Base-by-base conservation (phyloP, 2,329 filamentous ascomycete species). In the Blastomyces parvus region DNA sequence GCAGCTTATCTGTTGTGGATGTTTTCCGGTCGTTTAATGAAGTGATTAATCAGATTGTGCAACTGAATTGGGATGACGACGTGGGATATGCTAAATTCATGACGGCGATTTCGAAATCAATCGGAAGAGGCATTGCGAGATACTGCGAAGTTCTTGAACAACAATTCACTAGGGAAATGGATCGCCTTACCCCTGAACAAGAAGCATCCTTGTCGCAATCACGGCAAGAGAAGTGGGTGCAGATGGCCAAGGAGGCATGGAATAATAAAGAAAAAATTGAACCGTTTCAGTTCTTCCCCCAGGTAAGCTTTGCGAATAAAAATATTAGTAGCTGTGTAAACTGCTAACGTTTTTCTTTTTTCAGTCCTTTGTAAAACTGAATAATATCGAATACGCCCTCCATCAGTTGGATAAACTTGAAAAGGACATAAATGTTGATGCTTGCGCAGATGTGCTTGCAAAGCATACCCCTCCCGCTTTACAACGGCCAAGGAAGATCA, bases 311-410 rank as follows among this genome's bases (percentile, higher is more conserved):
- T 30, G 30, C 30, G 27, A 22, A 66, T 68, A 69, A 30, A 11
- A 57, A 27, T 27, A 46, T 60, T 64, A 59, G 27, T n/a, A 8
- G n/a, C 4, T 46, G 33, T 19, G 13, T 19, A 22, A 36, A 52
- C 14, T 62, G 42, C 59, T 64, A 22, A 63, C 19, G 60, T 52
- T 59, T 66, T 64, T 75, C 78, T 68, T 30, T 27, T 42, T 57
- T 9, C 33, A 96, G 90, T 97, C 92, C 5, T 89, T 99, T 70
- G 91, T 99, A 66, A 99, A 97, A 77, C 84, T 99, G 69, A 99
- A 99, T 81, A 96, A 99, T 71, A 87, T 99, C 67, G 93, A 97
- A 76, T 97, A 91, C 76, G 93, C 92, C 5, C 91, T 96, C 78
- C 84, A 91, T 63, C 90, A 96, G 71, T 83, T 99, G 61, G 94